Evolutionary conservation across 176 grass and related monocot genomes (phyloP).

Genomic region (Aegilops umbellulata): DNA sequence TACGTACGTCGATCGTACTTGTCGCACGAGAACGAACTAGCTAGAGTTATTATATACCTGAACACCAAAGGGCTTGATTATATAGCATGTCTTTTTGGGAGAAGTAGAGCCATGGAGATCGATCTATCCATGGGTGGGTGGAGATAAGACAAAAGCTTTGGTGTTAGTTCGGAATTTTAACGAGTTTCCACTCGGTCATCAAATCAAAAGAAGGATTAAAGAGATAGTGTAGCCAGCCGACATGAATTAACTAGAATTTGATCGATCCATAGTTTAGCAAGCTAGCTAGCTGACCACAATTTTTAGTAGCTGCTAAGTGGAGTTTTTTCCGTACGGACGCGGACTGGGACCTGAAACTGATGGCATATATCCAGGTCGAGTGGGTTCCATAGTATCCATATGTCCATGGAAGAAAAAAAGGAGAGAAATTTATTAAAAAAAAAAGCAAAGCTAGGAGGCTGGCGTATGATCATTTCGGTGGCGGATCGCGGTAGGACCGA

Average conservation of each 20-base stretch:
- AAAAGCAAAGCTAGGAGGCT: not conserved
- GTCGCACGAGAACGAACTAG: not conserved
- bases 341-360: slow-evolving; percentile 5
- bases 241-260: slow-evolving; percentile 38
- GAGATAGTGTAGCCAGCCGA: slow-evolving; percentile 15
- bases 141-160: slow-evolving; percentile 47
- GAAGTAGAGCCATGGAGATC: slow-evolving; percentile 22
- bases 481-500: slow-evolving; percentile 45
- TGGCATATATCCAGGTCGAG: slow-evolving; percentile 22
- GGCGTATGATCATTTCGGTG: slow-evolving; percentile 41
- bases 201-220: not conserved
- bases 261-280: slow-evolving; percentile 10
- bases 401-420: not conserved
- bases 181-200: not conserved
- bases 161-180: not conserved
- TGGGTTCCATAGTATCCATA: slow-evolving; percentile 42
- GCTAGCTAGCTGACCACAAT: slow-evolving; percentile 10
- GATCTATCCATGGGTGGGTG: not conserved
- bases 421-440: not conserved
- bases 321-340: slow-evolving; percentile 10
- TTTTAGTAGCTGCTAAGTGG: not conserved
- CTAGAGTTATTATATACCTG: not conserved
- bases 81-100: not conserved
- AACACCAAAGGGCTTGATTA: not conserved
- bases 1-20: not conserved